Conservation (phyloP, 768 basidiomycete species). For the Naganishia onofrii region DNA sequence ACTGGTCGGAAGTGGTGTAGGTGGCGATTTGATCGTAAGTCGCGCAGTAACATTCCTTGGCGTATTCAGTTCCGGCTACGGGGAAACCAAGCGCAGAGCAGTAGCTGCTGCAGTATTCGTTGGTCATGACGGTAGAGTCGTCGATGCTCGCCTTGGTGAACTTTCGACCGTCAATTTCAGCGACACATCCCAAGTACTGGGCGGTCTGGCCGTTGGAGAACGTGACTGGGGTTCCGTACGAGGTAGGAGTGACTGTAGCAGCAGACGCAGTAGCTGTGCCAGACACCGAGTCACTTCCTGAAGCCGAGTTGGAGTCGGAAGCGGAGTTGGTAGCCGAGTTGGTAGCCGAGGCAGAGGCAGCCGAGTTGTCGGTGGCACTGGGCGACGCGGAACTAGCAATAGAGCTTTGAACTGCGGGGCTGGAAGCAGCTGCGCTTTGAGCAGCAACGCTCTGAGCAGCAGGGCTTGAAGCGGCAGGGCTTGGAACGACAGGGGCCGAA, state of each 20-base stretch:
- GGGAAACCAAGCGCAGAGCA: conserved; percentile 10
- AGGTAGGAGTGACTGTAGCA: neutral
- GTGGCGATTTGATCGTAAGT: neutral
- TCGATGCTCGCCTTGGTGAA: conserved; percentile 21
- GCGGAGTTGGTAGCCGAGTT: neutral
- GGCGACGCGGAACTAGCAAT: neutral
- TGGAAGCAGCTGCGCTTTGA: neutral
- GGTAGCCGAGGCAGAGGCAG: no score
- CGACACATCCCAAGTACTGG: conserved; percentile 15
- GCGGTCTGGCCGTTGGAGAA: conserved; percentile 14
- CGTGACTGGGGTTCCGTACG: neutral
- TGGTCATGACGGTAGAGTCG: conserved; percentile 2
- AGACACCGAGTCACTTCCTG: neutral
- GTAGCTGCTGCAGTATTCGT: conserved; percentile 11
- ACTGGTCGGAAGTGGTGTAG: conserved; percentile 9
- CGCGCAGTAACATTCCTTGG: conserved; percentile 24
- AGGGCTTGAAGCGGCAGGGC: neutral
- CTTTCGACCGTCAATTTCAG: conserved; percentile 16
- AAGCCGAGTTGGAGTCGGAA: neutral
- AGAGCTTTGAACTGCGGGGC: neutral
- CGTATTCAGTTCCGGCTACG: conserved; percentile 14
- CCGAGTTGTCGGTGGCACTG: neutral
- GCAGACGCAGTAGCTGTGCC: neutral
- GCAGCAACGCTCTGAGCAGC: neutral
- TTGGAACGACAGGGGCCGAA: neutral